phyloP scores from a whole-genome alignment of 768 basidiomycete species.

The Phlebiopsis gigantea region DNA sequence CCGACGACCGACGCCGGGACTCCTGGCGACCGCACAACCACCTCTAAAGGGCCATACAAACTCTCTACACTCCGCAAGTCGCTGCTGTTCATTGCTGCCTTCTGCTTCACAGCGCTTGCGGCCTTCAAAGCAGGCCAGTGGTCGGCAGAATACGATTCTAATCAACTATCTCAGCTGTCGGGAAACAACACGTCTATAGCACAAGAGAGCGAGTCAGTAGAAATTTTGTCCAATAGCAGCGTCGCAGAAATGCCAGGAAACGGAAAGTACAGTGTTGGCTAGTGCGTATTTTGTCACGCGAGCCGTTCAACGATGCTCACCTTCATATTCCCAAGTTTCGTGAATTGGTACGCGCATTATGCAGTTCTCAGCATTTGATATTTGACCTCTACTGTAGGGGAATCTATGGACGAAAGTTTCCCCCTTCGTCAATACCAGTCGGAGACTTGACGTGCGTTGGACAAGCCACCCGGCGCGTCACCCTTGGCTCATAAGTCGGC shows the following conservation, averaged over 20 bases:
- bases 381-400: conserved; percentile 49
- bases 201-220: background rate
- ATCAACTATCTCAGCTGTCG: no score
- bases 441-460: conserved; percentile 76
- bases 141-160: conserved; percentile 19
- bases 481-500: background rate
- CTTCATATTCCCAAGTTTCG: conserved; percentile 50
- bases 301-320: conserved; percentile 8
- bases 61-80: conserved; percentile 25
- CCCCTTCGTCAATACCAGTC: conserved; percentile 77
- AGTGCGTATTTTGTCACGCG: conserved; percentile 43
- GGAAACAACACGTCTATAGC: background rate
- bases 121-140: conserved; percentile 42
- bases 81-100: conserved; percentile 30
- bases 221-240: background rate
- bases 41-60: background rate
- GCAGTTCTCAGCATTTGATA: background rate
- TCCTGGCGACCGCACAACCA: conserved; percentile 6
- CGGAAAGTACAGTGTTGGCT: conserved; percentile 76
- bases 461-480: background rate
- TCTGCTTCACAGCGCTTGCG: conserved; percentile 33
- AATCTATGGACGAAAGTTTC: conserved; percentile 91
- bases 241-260: conserved; percentile 31
- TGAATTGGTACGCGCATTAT: conserved; percentile 65
- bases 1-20: conserved; percentile 24